Conservation (phyloP, 495 filamentous ascomycete genomes). For the Penicillium goetzii region DNA sequence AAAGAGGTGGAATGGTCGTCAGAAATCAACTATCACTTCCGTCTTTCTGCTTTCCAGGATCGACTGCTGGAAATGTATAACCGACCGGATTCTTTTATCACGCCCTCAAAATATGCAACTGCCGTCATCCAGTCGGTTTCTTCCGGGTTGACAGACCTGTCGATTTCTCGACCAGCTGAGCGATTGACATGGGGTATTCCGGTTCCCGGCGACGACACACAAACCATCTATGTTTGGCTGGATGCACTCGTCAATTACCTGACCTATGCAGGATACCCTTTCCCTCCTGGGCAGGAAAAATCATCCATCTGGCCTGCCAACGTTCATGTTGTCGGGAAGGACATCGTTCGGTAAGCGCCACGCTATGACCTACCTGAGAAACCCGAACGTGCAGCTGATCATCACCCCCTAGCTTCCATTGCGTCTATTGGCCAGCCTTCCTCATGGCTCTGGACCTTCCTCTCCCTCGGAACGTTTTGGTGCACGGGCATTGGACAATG, state of each 20-base stretch:
- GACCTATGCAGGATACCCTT: slow-evolving; percentile 83
- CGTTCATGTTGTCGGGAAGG: slow-evolving; percentile 91
- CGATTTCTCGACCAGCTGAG: slow-evolving; percentile 79
- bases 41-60: slow-evolving; percentile 77
- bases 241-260: slow-evolving; percentile 95
- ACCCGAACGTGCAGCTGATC: slow-evolving; percentile 21
- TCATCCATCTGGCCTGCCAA: slow-evolving; percentile 84
- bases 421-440: slow-evolving; percentile 97
- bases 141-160: slow-evolving; percentile 78
- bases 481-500: slow-evolving; percentile 95
- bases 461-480: slow-evolving; percentile 78
- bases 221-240: slow-evolving; percentile 98
- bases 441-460: slow-evolving; percentile 87
- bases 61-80: slow-evolving; percentile 77
- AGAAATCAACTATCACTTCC: slow-evolving; percentile 95
- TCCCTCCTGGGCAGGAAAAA: slow-evolving; percentile 66
- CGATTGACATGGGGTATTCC: slow-evolving; percentile 87
- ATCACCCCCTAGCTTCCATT: slow-evolving; percentile 67
- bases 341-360: slow-evolving; percentile 71
- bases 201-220: slow-evolving; percentile 79
- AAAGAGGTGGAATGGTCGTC: slow-evolving; percentile 93
- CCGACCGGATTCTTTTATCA: slow-evolving; percentile 69
- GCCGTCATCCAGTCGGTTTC: slow-evolving; percentile 70
- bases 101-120: slow-evolving; percentile 65
- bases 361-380: slow-evolving; percentile 13